These are phyloP conservation scores for Aspergillus sp. DNA, from an alignment of 2,329 filamentous ascomycete genomes.

Conservation along the genomic window DNA sequence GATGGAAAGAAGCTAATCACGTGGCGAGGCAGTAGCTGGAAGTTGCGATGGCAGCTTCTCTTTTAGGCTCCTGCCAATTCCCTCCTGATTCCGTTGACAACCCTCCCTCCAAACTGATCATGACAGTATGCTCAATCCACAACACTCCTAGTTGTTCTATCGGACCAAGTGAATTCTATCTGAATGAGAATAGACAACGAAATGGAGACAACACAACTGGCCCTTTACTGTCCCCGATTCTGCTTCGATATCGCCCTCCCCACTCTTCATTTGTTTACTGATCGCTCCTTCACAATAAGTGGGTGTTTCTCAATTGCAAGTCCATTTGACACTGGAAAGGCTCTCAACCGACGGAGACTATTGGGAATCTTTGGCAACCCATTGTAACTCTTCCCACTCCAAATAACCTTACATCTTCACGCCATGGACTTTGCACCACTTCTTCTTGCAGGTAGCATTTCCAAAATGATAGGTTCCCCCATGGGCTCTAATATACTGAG, in stretches of 20 bases:
- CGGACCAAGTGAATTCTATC: no score
- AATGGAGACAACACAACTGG: not conserved
- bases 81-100: not conserved
- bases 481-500: constrained; percentile 53
- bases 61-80: not conserved
- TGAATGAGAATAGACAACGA: no score
- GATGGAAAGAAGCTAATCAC: not conserved
- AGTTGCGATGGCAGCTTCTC: not conserved
- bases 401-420: constrained; percentile 19
- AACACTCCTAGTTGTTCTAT: not conserved
- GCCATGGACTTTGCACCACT: constrained; percentile 54
- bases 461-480: constrained; percentile 62
- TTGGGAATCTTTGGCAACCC: no score
- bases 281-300: not conserved
- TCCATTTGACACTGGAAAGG: not conserved
- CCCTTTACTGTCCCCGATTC: not conserved
- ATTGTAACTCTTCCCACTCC: not conserved
- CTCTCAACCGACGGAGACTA: not conserved
- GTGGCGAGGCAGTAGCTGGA: not conserved
- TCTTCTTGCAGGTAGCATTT: constrained; percentile 63
- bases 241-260: not conserved
- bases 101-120: no score
- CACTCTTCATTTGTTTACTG: not conserved
- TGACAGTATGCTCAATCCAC: not conserved
- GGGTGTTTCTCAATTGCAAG: not conserved